Percentiles rank a stretch among this genome's conserved stretches.
phyloP scores from a whole-genome alignment of 805 yeast species.

The Candida ipomoeae region DNA sequence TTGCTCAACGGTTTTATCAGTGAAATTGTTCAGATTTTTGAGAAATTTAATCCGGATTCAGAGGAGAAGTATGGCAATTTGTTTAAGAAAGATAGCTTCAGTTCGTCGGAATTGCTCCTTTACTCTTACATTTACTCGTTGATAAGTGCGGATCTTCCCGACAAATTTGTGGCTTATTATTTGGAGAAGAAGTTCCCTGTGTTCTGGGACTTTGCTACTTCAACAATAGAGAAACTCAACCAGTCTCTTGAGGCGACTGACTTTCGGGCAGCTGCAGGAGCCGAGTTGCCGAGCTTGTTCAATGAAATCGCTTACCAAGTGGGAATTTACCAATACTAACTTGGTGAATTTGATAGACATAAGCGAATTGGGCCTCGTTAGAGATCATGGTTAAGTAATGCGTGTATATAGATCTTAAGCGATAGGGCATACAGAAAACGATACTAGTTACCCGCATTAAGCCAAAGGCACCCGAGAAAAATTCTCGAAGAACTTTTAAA shows the following conservation, averaged over 20 bases:
- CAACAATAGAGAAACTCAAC: constrained; percentile 15
- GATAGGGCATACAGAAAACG: not conserved
- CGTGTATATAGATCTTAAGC: not conserved
- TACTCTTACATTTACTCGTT: constrained; percentile 35
- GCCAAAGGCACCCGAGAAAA: constrained; percentile 1
- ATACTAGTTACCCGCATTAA: constrained; percentile 12
- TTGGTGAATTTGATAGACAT: not conserved
- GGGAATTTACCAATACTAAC: constrained; percentile 6
- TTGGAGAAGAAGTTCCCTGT: constrained; percentile 29
- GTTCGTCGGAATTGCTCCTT: constrained; percentile 36
- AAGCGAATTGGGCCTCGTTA: too few relatives aligned
- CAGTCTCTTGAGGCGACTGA: constrained; percentile 5
- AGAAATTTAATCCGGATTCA: constrained; percentile 13
- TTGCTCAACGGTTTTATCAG: constrained; percentile 22
- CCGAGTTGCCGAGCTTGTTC: constrained; percentile 32
- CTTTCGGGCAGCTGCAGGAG: constrained; percentile 23
- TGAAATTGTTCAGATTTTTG: constrained; percentile 15
- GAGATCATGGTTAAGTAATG: not conserved
- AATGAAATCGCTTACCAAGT: constrained; percentile 28
- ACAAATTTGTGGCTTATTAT: constrained; percentile 35
- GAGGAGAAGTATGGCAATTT: constrained; percentile 15
- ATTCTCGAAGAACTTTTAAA: not conserved
- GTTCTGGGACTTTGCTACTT: constrained; percentile 17
- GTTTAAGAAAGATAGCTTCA: constrained; percentile 14
- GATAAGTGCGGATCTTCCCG: constrained; percentile 35